Base-by-base conservation (phyloP, 2,329 filamentous ascomycete species). In the Plectosphaerella plurivora region DNA sequence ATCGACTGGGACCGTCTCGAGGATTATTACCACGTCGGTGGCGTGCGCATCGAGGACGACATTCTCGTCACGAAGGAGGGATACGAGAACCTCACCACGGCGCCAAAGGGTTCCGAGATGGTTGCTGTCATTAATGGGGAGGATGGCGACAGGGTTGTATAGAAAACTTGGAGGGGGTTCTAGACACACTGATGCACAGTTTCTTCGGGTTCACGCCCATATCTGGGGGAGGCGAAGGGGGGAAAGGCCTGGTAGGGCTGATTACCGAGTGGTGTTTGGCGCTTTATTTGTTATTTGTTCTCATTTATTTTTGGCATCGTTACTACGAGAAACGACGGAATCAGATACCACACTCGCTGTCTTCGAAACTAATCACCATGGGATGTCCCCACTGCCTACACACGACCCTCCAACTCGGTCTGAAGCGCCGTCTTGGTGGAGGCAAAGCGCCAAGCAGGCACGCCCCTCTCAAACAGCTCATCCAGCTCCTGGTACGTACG, bases 21-120 rank as follows among this genome's bases (percentile, higher is more conserved):
- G 55, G 74, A 73, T 56, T 93, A 88, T 67, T 93, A 89, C 74
- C 73, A 72, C 24, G 86, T 97, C 1, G 94, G 93, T 15, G 94
- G 94, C 35, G 91, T 96, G 24, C 82, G 94, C 46, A 95, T 97
- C 55, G 94, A 99, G 72, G 91, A 97, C 64, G 89, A 93, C 66
- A 80, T 97, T 39, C 75, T 94, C 20, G 84, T 97, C 47, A 94
- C 88, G 1, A 77, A 87, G 55, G 74, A 81, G 22, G 91, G 92
- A 0, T 84, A 84, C 61, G 91, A 97, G 70, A 95, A 96, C 64
- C 65, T 97, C 65, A 79, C 80, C 2, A 59, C 57, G 16, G 88
- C 88, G 28, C 88, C 89, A 1, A 96, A 95, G 73, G 82, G 41
- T n/a, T 16, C 16, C 41, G 41, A 44, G 41, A 44, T 44, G 41